Base-by-base conservation (phyloP, 805 yeast genomes). In the Teunomyces stri region DNA sequence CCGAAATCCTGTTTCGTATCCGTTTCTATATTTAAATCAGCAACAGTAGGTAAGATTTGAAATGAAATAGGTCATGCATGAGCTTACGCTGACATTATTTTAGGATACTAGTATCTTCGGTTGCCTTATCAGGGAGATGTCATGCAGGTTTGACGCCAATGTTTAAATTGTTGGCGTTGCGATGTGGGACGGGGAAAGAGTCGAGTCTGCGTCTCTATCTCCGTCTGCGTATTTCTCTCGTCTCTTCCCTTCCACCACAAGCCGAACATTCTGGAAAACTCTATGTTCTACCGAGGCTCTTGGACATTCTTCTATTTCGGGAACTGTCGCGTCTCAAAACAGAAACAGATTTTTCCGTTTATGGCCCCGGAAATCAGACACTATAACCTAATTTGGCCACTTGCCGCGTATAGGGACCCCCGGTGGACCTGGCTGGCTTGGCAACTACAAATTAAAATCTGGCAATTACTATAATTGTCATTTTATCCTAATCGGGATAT, bases 251-350 rank as follows among this genome's bases (percentile, higher is more conserved):
- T 21, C 7, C 25, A 5, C 25, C 25, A 21, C 5, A 21, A 21
- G 7, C 6, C 25, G 25, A 21, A 21, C 2, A 21, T 21, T 7
- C 25, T 21, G 25, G 25, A 21, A 21, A 21, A 6, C 25, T 6
- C 1, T 2, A 6, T 21, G 27, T 9, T 25, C 27, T 9, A 25
- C 27, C 11, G 27, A 25, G 27, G 11, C 27, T 3, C 4, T 11
- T 25, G 7, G 27, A 7, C 35, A 10, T 11, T 16, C 18, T 18
- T 18, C 38, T 21, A 10, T 35, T 35, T 35, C n/a, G 38, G 38
- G 38, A 35, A 35, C 38, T 18, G 27, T 35, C 38, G 38, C 38
- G 38, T 35, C 38, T 35, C n/a, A 35, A 35, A 35, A 35, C 13
- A 35, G 38, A 35, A 35, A 18, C 10, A 16, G 25, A 20, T 13